These are phyloP conservation scores for Kodamaea kaohsiungensis DNA, from an alignment of 805 yeast species.

Conservation along the genomic window DNA sequence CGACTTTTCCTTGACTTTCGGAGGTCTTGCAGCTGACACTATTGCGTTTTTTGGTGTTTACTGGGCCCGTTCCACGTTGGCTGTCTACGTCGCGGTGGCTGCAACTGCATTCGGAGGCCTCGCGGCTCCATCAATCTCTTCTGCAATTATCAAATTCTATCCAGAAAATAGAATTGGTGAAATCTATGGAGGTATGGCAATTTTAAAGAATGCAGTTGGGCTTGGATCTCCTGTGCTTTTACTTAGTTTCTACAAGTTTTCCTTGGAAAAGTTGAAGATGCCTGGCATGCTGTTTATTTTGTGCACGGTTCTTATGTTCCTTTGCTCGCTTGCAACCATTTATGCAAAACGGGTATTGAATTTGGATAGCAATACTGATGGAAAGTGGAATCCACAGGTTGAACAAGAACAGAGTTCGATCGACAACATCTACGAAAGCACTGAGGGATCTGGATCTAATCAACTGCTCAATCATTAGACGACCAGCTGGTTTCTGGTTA, in stretches of 20 bases:
- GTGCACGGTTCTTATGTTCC: conserved; percentile 15
- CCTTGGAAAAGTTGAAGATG: conserved; percentile 24
- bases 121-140: conserved; percentile 58
- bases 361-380: conserved; percentile 9
- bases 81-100: conserved; percentile 34
- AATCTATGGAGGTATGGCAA: conserved; percentile 67
- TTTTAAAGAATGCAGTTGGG: conserved; percentile 53
- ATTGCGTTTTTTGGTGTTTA: conserved; percentile 38
- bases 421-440: background rate
- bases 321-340: conserved; percentile 10
- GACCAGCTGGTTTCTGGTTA: background rate
- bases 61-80: conserved; percentile 25
- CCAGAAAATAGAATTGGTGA: conserved; percentile 67
- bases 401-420: background rate
- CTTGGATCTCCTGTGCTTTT: conserved; percentile 51
- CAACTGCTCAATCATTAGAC: too few species aligned
- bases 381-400: background rate
- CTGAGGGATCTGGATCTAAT: background rate
- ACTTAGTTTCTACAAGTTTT: conserved; percentile 45
- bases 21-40: conserved; percentile 40
- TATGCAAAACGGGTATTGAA: conserved; percentile 20
- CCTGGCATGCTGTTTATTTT: conserved; percentile 33
- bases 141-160: conserved; percentile 61
- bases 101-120: conserved; percentile 46
- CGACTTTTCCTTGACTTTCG: conserved; percentile 41